phyloP scores from a whole-genome alignment of 2,329 filamentous ascomycete genomes.

The Scedosporium aurantiacum region DNA sequence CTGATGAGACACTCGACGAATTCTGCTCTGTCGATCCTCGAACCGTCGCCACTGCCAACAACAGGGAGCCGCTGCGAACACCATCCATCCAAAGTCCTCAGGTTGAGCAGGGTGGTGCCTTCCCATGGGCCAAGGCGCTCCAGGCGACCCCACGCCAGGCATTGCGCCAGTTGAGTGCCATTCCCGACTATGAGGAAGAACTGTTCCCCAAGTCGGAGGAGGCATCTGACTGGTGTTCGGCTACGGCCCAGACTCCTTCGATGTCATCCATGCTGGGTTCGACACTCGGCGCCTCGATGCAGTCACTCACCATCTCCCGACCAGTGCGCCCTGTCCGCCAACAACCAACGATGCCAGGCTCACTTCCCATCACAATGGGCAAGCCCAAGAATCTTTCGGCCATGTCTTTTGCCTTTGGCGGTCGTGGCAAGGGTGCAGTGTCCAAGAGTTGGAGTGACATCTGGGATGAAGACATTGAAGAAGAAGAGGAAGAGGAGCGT shows the following conservation, averaged over 20 bases:
- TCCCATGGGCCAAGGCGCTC: constrained; percentile 90
- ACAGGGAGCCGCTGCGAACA: constrained; percentile 82
- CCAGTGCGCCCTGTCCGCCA: constrained; percentile 31
- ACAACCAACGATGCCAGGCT: constrained; percentile 39
- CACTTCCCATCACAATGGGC: constrained; percentile 69
- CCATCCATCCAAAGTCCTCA: constrained; percentile 86
- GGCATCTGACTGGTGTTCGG: constrained; percentile 67
- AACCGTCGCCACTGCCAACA: constrained; percentile 68
- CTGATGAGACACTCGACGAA: constrained; percentile 83
- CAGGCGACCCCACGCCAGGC: constrained; percentile 61
- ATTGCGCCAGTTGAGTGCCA: constrained; percentile 74
- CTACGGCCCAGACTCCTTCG: constrained; percentile 67
- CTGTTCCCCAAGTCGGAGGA: constrained; percentile 71
- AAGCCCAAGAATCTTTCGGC: constrained; percentile 59
- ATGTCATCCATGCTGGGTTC: constrained; percentile 79
- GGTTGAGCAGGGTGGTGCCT: constrained; percentile 68
- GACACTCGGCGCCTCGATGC: constrained; percentile 68
- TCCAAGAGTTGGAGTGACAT: constrained; percentile 99
- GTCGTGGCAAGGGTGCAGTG: constrained; percentile 63
- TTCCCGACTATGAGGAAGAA: constrained; percentile 73
- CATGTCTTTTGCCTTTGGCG: constrained; percentile 64
- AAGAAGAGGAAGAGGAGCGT: constrained; percentile 49
- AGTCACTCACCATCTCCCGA: constrained; percentile 49
- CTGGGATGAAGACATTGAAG: constrained; percentile 85
- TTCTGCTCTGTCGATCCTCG: constrained; percentile 79